phyloP scores from a whole-genome alignment of 192 early-diverging fungal genomes.

The Entomortierella parvispora region DNA sequence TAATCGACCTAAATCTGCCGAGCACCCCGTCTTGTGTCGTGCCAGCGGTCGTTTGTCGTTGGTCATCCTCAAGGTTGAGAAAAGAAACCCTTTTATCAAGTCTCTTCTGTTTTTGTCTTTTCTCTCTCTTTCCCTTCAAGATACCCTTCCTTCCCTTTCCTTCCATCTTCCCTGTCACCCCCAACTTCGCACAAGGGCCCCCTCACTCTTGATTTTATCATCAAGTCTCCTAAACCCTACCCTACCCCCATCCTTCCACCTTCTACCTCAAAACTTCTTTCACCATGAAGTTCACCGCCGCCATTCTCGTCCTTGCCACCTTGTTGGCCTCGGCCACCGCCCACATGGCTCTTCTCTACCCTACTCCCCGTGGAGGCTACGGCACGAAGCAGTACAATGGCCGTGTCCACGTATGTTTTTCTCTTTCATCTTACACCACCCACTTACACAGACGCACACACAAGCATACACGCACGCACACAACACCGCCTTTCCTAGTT shows the following conservation, averaged over 20 bases:
- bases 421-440: not conserved
- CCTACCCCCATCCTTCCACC: not conserved
- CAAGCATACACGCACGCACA: too few species aligned
- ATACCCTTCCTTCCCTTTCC: not conserved
- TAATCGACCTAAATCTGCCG: too few species aligned
- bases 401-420: constrained; percentile 32
- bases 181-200: not conserved
- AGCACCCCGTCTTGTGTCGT: too few species aligned
- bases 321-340: constrained; percentile 36
- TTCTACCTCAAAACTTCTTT: not conserved
- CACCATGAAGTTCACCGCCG: constrained; percentile 34
- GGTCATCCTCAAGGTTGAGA: not conserved
- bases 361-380: constrained; percentile 41
- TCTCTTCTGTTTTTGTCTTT: not conserved
- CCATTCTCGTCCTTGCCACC: constrained; percentile 21
- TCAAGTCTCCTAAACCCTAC: not conserved
- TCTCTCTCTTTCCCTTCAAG: not conserved
- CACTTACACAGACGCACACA: not conserved
- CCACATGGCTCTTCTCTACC: constrained; percentile 40
- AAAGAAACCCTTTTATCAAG: not conserved
- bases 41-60: not conserved
- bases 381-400: constrained; percentile 33
- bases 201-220: not conserved
- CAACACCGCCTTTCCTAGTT: not conserved
- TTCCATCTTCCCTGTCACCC: not conserved